phyloP scores from a whole-genome alignment of 2,329 filamentous ascomycete genomes.

The Trichoderma simmonsii region DNA sequence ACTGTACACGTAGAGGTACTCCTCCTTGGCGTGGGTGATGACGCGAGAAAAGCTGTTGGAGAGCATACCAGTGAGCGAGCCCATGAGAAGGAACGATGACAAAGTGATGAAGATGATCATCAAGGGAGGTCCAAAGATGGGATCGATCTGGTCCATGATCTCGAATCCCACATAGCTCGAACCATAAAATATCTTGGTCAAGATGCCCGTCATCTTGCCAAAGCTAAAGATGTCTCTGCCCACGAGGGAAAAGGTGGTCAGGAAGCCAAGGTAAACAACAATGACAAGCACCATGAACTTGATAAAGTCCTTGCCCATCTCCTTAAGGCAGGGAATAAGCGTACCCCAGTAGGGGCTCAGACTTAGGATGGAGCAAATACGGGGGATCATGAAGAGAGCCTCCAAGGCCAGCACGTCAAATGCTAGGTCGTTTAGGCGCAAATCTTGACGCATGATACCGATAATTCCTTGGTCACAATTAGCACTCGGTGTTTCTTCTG shows the following conservation, averaged over 20 bases:
- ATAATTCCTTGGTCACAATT: conserved; percentile 30
- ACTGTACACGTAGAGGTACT: conserved; percentile 75
- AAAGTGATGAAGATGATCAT: conserved; percentile 74
- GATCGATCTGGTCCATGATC: conserved; percentile 59
- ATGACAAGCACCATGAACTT: conserved; percentile 79
- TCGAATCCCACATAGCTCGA: conserved; percentile 73
- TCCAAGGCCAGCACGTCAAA: conserved; percentile 90
- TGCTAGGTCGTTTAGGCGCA: conserved; percentile 67
- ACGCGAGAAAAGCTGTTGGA: conserved; percentile 70
- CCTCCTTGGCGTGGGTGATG: conserved; percentile 63
- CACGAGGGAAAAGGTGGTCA: conserved; percentile 80
- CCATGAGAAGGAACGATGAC: conserved; percentile 75
- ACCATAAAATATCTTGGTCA: conserved; percentile 80
- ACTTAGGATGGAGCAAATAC: conserved; percentile 82
- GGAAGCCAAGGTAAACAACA: conserved; percentile 81
- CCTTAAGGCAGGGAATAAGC: conserved; percentile 83
- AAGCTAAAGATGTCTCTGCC: conserved; percentile 67
- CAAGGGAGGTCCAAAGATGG: conserved; percentile 56
- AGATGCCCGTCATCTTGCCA: conserved; percentile 67
- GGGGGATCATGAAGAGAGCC: conserved; percentile 84
- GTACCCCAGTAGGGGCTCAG: conserved; percentile 89
- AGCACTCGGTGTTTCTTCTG: not conserved
- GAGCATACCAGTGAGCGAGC: conserved; percentile 73
- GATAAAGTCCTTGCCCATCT: conserved; percentile 91
- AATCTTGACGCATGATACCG: conserved; percentile 48